phyloP scores from a whole-genome alignment of 805 yeast genomes.

The Cyberlindnera euphorbiiphila region DNA sequence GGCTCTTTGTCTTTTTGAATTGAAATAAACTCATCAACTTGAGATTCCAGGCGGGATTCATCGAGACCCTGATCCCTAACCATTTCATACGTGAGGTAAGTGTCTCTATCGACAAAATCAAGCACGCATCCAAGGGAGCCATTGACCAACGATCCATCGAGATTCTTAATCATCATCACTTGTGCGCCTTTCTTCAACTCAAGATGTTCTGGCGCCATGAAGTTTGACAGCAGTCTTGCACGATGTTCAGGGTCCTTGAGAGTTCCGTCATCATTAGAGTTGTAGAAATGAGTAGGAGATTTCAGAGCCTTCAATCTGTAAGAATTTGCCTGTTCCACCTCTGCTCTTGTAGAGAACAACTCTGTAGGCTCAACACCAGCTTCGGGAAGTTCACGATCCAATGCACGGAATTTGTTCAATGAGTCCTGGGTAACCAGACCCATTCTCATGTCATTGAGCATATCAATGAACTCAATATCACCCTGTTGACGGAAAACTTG shows the following conservation, averaged over 20 bases:
- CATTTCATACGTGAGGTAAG: conserved; percentile 39
- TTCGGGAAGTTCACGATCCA: conserved; percentile 48
- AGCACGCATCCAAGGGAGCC: conserved; percentile 73
- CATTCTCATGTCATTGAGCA: conserved; percentile 71
- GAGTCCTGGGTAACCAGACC: conserved; percentile 54
- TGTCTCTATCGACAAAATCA: conserved; percentile 51
- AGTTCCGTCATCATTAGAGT: conserved; percentile 54
- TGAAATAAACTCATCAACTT: background rate
- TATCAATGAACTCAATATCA: conserved; percentile 62
- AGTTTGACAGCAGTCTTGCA: conserved; percentile 46
- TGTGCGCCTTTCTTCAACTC: conserved; percentile 68
- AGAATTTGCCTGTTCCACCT: conserved; percentile 65
- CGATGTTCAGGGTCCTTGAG: conserved; percentile 38
- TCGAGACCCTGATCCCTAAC: conserved; percentile 23
- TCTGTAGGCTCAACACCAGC: conserved; percentile 72
- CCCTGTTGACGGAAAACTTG: conserved; percentile 77
- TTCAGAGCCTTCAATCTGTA: conserved; percentile 43
- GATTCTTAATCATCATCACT: conserved; percentile 78
- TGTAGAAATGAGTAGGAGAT: conserved; percentile 41
- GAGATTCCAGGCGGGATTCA: conserved; percentile 3
- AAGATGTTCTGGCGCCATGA: conserved; percentile 57
- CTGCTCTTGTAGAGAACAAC: conserved; percentile 66
- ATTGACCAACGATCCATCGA: conserved; percentile 68
- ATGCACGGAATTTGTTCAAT: conserved; percentile 43
- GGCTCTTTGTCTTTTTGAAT: background rate